A percentile compares a stretch with the other conserved stretches of the same genome.
phyloP scores from a whole-genome alignment of 2,329 filamentous ascomycete genomes.

The Pseudocercospora eumusae region DNA sequence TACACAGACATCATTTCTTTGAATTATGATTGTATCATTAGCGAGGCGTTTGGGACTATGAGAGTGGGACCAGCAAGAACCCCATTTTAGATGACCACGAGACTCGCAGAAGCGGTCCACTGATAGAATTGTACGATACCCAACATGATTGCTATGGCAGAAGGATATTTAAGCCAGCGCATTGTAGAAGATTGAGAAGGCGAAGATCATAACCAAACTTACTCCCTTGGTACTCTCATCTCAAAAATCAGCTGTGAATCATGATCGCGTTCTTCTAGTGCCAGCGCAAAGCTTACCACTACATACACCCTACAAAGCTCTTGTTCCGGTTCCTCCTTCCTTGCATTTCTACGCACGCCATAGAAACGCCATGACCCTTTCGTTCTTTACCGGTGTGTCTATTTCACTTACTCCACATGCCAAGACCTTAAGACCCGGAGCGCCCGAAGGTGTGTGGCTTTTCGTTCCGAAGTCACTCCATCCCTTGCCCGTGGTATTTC shows the following conservation, averaged over 20 bases:
- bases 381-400: background rate
- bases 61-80: background rate
- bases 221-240: background rate
- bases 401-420: background rate
- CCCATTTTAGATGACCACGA: background rate
- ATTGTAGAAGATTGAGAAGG: background rate
- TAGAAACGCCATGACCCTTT: background rate
- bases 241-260: background rate
- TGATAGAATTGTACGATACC: background rate
- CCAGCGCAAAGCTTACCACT: too few species aligned
- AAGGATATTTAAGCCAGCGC: background rate
- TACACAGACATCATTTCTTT: background rate
- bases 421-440: conserved; percentile 1
- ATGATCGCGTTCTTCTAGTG: too few species aligned
- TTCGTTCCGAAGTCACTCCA: background rate
- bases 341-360: background rate
- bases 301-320: background rate
- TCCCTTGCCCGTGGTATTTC: background rate
- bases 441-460: background rate
- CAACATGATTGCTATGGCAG: background rate
- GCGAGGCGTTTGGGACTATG: conserved; percentile 12
- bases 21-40: conserved; percentile 14
- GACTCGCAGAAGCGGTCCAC: background rate
- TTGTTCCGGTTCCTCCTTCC: background rate
- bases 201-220: background rate